Conservation (phyloP, 768 basidiomycete species). For the Daedaleopsis sinensis region DNA sequence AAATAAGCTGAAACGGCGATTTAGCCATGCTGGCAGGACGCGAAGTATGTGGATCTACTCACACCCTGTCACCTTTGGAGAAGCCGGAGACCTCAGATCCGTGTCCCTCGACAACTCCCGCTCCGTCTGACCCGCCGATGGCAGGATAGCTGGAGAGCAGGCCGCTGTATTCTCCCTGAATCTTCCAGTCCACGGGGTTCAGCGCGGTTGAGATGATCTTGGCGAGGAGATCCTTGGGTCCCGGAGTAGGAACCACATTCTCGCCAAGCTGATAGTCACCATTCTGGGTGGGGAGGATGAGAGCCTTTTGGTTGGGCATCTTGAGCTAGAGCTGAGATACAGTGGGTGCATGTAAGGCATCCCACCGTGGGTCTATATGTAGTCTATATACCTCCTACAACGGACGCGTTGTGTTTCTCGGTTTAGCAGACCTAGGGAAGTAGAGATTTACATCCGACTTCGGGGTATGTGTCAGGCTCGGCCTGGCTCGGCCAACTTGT, state of each 20-base stretch:
- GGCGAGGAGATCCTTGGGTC: constrained; percentile 31
- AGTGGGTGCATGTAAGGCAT: too few relatives aligned
- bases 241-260: constrained; percentile 9
- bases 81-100: constrained; percentile 41
- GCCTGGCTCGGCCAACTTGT: too few relatives aligned
- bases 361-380: too few relatives aligned
- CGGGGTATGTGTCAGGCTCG: too few relatives aligned
- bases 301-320: constrained; percentile 23
- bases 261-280: constrained; percentile 9
- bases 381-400: too few relatives aligned
- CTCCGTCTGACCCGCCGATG: constrained; percentile 40
- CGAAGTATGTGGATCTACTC: constrained; percentile 5
- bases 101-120: constrained; percentile 41
- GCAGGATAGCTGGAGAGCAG: constrained; percentile 40
- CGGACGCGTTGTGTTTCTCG: too few relatives aligned
- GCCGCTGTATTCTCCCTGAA: constrained; percentile 25
- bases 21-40: too few relatives aligned
- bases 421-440: too few relatives aligned
- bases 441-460: too few relatives aligned
- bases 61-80: constrained; percentile 43
- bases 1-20: constrained; percentile 13
- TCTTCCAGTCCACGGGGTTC: constrained; percentile 40
- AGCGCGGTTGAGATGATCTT: constrained; percentile 32
- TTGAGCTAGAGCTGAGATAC: too few relatives aligned
- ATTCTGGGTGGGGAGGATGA: constrained; percentile 12